phyloP scores from a whole-genome alignment of 2,329 filamentous ascomycete genomes.

The Dichotomopilus funicola region DNA sequence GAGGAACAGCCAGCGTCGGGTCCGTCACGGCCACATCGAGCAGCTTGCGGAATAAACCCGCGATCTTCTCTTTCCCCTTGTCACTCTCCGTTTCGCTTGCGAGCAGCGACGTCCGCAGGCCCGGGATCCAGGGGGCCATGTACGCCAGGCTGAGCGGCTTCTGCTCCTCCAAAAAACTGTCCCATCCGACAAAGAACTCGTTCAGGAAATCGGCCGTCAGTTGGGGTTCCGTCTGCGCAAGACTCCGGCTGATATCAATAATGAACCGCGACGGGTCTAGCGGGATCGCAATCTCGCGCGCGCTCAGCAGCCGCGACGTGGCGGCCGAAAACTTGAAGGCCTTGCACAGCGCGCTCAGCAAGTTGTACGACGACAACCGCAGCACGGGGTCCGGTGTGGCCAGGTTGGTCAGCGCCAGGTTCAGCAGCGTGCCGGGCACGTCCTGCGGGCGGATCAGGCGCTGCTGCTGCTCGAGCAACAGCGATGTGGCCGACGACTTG shows the following conservation, averaged over 20 bases:
- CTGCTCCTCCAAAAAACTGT: slow-evolving; percentile 61
- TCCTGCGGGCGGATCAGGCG: slow-evolving; percentile 63
- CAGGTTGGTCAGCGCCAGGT: slow-evolving; percentile 60
- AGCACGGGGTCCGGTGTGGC: slow-evolving; percentile 55
- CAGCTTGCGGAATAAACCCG: slow-evolving; percentile 56
- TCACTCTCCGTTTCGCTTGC: slow-evolving; percentile 56
- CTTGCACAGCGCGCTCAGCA: slow-evolving; percentile 59
- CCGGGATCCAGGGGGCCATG: slow-evolving; percentile 62
- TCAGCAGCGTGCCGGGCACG: slow-evolving; percentile 62
- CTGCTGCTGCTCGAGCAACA: slow-evolving; percentile 25
- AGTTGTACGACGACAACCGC: slow-evolving; percentile 59
- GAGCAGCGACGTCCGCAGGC: slow-evolving; percentile 54
- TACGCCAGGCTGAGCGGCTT: slow-evolving; percentile 61
- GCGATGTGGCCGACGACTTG: slow-evolving; percentile 44
- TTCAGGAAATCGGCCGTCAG: slow-evolving; percentile 63
- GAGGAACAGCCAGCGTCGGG: slow-evolving; percentile 49
- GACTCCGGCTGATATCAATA: slow-evolving; percentile 56
- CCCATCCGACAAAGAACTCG: slow-evolving; percentile 69
- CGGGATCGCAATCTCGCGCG: slow-evolving; percentile 58
- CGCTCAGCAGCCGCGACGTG: slow-evolving; percentile 52
- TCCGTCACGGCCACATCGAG: slow-evolving; percentile 60
- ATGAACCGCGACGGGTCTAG: slow-evolving; percentile 58
- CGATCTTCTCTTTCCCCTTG: slow-evolving; percentile 59
- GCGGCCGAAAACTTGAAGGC: slow-evolving; percentile 60
- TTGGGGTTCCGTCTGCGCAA: slow-evolving; percentile 58